Conservation (phyloP, 129 eudicot genomes). For the Daucus carota region DNA sequence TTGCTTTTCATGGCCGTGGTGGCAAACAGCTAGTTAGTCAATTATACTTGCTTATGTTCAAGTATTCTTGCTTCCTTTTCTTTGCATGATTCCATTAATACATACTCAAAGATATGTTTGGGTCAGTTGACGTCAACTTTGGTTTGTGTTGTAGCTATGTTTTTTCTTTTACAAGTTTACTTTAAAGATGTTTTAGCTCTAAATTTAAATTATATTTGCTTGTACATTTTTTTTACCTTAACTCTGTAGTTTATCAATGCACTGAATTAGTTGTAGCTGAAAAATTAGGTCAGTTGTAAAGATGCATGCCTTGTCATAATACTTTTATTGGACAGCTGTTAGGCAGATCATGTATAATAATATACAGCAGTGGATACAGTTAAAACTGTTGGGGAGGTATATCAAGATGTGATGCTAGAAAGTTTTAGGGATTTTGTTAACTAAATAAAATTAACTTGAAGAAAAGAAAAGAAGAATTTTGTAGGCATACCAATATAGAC, state of each 20-base stretch:
- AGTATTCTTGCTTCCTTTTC: background rate
- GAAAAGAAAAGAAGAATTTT: no score
- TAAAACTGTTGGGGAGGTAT: background rate
- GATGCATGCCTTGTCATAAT: background rate
- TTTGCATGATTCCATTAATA: background rate
- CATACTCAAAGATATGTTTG: background rate
- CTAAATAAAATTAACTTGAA: no score
- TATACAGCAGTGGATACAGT: background rate
- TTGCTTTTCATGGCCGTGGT: slow-evolving; percentile 72
- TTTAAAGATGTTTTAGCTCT: background rate
- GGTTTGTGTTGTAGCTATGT: background rate
- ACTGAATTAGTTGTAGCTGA: background rate
- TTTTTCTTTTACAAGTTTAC: background rate
- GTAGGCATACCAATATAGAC: background rate
- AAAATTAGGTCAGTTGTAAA: background rate
- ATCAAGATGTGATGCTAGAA: background rate
- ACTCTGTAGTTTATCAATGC: background rate
- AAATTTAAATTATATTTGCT: background rate
- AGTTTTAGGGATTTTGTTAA: background rate
- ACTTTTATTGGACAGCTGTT: background rate
- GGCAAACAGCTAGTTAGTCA: slow-evolving; percentile 73
- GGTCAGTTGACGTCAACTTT: background rate
- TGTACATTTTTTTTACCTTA: background rate
- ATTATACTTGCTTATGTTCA: background rate
- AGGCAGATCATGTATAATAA: background rate